These are phyloP conservation scores for Cyberlindnera subsufficiens DNA, from an alignment of 805 yeast genomes.

Conservation along the genomic window DNA sequence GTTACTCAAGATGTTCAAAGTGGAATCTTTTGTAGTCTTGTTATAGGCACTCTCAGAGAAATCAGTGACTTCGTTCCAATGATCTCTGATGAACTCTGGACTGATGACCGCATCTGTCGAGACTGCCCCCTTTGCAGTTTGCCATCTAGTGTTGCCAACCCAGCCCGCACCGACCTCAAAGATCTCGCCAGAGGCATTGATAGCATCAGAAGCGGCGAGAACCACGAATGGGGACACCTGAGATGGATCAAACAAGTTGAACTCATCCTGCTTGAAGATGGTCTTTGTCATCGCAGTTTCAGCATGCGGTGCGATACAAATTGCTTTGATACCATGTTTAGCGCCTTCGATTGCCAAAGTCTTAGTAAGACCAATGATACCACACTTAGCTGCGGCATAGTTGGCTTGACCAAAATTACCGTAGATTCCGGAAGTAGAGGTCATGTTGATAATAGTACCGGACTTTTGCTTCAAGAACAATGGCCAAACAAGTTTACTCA, in stretches of 20 bases:
- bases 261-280: slow-evolving; percentile 72
- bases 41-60: slow-evolving; percentile 50
- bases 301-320: slow-evolving; percentile 94
- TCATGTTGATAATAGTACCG: slow-evolving; percentile 81
- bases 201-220: slow-evolving; percentile 66
- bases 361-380: slow-evolving; percentile 76
- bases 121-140: slow-evolving; percentile 82
- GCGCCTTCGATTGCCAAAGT: slow-evolving; percentile 91
- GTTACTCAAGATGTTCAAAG: slow-evolving; percentile 69
- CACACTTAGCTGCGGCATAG: slow-evolving; percentile 91
- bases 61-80: slow-evolving; percentile 62
- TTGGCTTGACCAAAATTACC: slow-evolving; percentile 98
- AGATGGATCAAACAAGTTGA: slow-evolving; percentile 77
- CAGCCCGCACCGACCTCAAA: slow-evolving; percentile 97
- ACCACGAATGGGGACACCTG: slow-evolving; percentile 90
- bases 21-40: slow-evolving; percentile 65
- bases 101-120: slow-evolving; percentile 37
- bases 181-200: slow-evolving; percentile 67
- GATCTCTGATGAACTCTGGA: slow-evolving; percentile 66
- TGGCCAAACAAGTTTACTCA: slow-evolving; percentile 92
- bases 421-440: slow-evolving; percentile 95
- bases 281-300: slow-evolving; percentile 96
- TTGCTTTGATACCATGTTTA: slow-evolving; percentile 65
- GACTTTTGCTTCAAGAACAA: slow-evolving; percentile 68
- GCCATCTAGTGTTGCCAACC: slow-evolving; percentile 94